Conservation (phyloP, 176 grass and related monocot genomes). For the Pontederia crassipes region DNA sequence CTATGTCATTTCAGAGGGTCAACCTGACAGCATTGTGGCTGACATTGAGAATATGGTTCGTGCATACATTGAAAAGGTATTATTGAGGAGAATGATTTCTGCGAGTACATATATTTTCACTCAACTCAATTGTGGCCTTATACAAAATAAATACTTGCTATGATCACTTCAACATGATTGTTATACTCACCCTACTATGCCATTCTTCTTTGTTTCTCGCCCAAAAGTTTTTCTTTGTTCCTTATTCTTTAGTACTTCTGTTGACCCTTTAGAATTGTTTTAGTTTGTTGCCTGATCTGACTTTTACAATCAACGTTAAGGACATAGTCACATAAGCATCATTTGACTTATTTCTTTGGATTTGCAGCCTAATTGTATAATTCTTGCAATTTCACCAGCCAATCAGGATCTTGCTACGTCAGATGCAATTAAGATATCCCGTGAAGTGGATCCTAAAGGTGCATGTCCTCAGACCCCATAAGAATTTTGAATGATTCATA, state of each 20-base stretch:
- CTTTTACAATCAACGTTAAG: not conserved
- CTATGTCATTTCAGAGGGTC: slow-evolving; percentile 45
- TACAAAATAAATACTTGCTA: not conserved
- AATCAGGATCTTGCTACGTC: slow-evolving; percentile 99
- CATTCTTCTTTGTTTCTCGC: too few species aligned
- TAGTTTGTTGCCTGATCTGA: too few species aligned
- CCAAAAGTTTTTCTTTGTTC: too few species aligned
- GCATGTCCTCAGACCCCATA: not conserved
- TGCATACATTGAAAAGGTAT: slow-evolving; percentile 91
- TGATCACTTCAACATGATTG: too few species aligned
- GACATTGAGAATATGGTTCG: slow-evolving; percentile 99
- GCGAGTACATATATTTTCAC: not conserved
- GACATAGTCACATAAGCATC: not conserved
- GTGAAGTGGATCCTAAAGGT: slow-evolving; percentile 98
- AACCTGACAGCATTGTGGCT: slow-evolving; percentile 62
- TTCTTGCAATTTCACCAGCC: slow-evolving; percentile 94
- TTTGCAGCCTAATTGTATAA: slow-evolving; percentile 85
- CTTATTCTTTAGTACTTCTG: too few species aligned
- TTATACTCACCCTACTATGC: too few species aligned
- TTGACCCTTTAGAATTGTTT: too few species aligned
- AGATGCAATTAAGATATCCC: slow-evolving; percentile 96
- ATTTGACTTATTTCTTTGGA: not conserved
- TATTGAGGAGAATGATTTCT: not conserved
- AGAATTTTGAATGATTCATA: not conserved
- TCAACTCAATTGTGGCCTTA: not conserved